These are phyloP conservation scores for Pseudogymnoascus sp. DNA, from an alignment of 2,329 filamentous ascomycete genomes.

Conservation along the genomic window DNA sequence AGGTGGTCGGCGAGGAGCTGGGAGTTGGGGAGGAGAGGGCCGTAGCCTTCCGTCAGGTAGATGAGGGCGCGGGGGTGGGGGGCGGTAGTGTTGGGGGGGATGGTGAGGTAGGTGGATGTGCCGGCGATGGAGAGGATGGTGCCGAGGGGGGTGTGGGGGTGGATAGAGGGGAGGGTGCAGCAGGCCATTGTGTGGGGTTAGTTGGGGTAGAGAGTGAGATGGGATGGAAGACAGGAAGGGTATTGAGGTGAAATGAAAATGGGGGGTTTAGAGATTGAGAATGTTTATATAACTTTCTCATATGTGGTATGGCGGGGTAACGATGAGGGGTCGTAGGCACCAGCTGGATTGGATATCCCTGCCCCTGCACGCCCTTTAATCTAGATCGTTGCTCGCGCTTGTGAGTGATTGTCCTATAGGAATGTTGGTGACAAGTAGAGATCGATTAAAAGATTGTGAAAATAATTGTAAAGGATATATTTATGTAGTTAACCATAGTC, in stretches of 20 bases:
- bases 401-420: neutral
- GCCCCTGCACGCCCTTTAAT: neutral
- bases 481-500: neutral
- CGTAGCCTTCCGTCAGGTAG: neutral
- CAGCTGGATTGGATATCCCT: neutral
- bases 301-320: neutral
- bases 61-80: neutral
- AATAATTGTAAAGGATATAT: neutral
- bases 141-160: neutral
- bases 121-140: neutral
- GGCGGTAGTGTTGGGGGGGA: neutral
- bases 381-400: neutral
- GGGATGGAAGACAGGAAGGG: neutral
- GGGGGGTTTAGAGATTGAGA: neutral
- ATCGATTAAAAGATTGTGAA: neutral
- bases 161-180: neutral
- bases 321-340: neutral
- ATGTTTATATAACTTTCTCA: slow-evolving; percentile 2
- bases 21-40: slow-evolving; percentile 9
- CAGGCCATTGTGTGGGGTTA: neutral
- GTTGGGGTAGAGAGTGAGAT: neutral
- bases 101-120: neutral
- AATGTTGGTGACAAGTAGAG: neutral
- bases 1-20: slow-evolving; percentile 17
- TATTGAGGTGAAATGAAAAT: neutral